Conservation (phyloP, 768 basidiomycete species). For the Tricholoma bakamatsutake region DNA sequence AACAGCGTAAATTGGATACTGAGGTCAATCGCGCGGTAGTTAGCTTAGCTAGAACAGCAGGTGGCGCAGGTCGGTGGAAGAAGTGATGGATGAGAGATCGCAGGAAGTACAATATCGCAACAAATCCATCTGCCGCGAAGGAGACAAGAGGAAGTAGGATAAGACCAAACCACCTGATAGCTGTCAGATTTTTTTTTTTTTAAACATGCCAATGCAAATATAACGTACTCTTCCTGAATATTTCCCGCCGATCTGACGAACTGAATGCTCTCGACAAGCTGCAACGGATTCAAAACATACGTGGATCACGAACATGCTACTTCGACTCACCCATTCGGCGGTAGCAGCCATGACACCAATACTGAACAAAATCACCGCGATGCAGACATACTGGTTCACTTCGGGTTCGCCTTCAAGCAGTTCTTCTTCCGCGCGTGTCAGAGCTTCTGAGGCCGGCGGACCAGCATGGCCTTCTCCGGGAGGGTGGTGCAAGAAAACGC, state of each 20-base stretch:
- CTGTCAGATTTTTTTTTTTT: too few relatives aligned
- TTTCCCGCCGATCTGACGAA: slow-evolving; percentile 35
- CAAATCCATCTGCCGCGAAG: slow-evolving; percentile 63
- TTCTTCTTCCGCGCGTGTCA: slow-evolving; percentile 33
- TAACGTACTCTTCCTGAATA: slow-evolving; percentile 48
- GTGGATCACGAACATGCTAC: neutral
- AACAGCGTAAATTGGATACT: slow-evolving; percentile 74
- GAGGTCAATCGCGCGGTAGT: slow-evolving; percentile 66
- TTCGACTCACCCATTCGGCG: slow-evolving; percentile 52
- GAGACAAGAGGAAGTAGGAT: slow-evolving; percentile 68
- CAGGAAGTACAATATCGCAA: slow-evolving; percentile 54
- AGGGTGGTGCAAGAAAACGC: slow-evolving; percentile 66
- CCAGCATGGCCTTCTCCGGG: slow-evolving; percentile 46
- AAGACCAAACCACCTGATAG: slow-evolving; percentile 63
- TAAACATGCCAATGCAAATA: too few relatives aligned
- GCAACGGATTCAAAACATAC: slow-evolving; percentile 50
- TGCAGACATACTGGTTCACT: slow-evolving; percentile 59
- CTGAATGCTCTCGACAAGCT: slow-evolving; percentile 58
- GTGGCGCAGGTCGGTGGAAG: slow-evolving; percentile 35
- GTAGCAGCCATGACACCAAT: slow-evolving; percentile 63
- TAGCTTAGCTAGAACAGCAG: slow-evolving; percentile 57
- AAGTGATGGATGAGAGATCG: slow-evolving; percentile 36
- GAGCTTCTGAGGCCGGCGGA: slow-evolving; percentile 38
- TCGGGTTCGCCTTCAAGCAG: slow-evolving; percentile 40
- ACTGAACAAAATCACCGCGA: slow-evolving; percentile 43